Evolutionary conservation across 192 early-diverging fungal genomes (phyloP).

Genomic region (Globomyces pollinis-pini): DNA sequence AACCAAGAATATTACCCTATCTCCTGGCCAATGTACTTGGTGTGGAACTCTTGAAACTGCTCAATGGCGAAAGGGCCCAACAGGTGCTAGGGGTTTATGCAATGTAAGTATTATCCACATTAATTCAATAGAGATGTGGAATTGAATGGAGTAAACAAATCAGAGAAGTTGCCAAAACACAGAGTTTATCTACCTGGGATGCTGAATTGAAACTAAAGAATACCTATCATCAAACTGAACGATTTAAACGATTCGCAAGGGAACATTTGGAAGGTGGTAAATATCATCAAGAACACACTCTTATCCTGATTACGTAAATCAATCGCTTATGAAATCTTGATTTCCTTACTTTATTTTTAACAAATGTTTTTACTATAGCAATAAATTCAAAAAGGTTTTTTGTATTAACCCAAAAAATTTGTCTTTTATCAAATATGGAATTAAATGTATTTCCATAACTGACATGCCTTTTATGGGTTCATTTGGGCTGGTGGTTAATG

Average conservation of each 20-base stretch:
- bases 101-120: slow-evolving; percentile 3
- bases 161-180: background rate
- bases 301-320: too few relatives aligned
- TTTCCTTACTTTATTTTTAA: too few relatives aligned
- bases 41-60: slow-evolving; percentile 75
- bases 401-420: too few relatives aligned
- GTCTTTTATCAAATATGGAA: too few relatives aligned
- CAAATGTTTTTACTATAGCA: too few relatives aligned
- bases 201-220: background rate
- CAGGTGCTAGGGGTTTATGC: slow-evolving; percentile 8
- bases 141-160: slow-evolving; percentile 10
- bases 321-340: too few relatives aligned
- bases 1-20: slow-evolving; percentile 4
- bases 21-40: slow-evolving; percentile 5
- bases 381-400: too few relatives aligned
- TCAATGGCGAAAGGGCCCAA: slow-evolving; percentile 69
- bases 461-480: too few relatives aligned
- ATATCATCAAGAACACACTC: too few relatives aligned
- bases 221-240: background rate
- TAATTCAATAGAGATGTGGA: slow-evolving; percentile 8
- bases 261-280: slow-evolving; percentile 5
- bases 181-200: background rate
- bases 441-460: too few relatives aligned
- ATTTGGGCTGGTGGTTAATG: too few relatives aligned
- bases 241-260: background rate